Evolutionary conservation across 2,329 filamentous ascomycete genomes (phyloP).

Genomic region (Pseudogymnoascus sp.): DNA sequence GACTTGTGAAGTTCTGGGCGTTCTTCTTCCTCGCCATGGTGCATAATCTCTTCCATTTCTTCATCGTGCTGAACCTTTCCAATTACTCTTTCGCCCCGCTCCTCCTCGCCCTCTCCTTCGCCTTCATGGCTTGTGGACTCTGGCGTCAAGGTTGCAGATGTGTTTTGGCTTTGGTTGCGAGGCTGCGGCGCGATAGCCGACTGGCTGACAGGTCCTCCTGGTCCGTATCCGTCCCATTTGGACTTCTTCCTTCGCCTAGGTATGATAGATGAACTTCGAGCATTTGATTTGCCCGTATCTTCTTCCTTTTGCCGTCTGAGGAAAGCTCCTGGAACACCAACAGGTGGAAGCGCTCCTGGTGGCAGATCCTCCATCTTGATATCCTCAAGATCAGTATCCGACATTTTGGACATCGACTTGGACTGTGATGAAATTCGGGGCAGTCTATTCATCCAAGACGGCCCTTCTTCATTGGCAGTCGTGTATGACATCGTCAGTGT

Average conservation of each 20-base stretch:
- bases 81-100: constrained; percentile 17
- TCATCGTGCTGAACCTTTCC: constrained; percentile 29
- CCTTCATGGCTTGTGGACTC: constrained; percentile 22
- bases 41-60: constrained; percentile 28
- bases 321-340: constrained; percentile 67
- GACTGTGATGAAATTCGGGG: constrained; percentile 60
- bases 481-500: constrained; percentile 96
- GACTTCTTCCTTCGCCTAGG: constrained; percentile 57
- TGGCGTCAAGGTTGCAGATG: constrained; percentile 25
- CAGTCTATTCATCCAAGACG: constrained; percentile 90
- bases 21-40: constrained; percentile 28
- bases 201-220: constrained; percentile 80
- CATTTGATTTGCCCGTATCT: constrained; percentile 29
- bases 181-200: constrained; percentile 74
- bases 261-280: constrained; percentile 49
- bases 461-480: constrained; percentile 75
- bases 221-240: constrained; percentile 63
- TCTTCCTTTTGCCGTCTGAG: constrained; percentile 78
- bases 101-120: constrained; percentile 27
- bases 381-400: constrained; percentile 64
- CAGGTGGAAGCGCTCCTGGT: constrained; percentile 63
- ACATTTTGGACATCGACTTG: constrained; percentile 80
- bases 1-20: constrained; percentile 27
- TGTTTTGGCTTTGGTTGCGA: constrained; percentile 23
- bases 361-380: constrained; percentile 53